phyloP scores from a whole-genome alignment of 176 grass and related monocot genomes.

The Oryza coarctata region DNA sequence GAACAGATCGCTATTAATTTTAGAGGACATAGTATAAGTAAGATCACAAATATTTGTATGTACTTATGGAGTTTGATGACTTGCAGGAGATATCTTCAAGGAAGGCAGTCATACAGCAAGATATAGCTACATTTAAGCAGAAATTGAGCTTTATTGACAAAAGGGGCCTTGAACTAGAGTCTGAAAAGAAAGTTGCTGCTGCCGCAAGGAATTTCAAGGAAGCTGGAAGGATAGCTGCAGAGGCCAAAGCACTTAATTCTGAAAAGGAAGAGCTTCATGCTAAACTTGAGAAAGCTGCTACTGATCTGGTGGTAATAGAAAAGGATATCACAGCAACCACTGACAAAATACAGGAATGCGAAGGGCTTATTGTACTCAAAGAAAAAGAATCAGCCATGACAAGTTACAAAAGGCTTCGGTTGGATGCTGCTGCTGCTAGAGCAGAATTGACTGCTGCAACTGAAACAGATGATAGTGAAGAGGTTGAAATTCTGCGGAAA shows the following conservation, averaged over 20 bases:
- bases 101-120: conserved; percentile 69
- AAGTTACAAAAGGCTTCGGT: conserved; percentile 73
- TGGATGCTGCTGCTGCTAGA: conserved; percentile 74
- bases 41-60: conserved; percentile 5
- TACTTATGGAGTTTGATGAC: conserved; percentile 33
- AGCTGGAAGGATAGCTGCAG: conserved; percentile 81
- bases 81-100: conserved; percentile 80
- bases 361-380: conserved; percentile 72
- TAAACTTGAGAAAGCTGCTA: conserved; percentile 64
- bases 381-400: conserved; percentile 84
- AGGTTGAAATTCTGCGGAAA: conserved; percentile 61
- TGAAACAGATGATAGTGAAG: conserved; percentile 67
- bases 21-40: conserved; percentile 15
- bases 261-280: conserved; percentile 80
- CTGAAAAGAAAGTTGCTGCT: conserved; percentile 96
- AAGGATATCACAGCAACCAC: conserved; percentile 62
- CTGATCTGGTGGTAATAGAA: conserved; percentile 68
- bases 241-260: conserved; percentile 75
- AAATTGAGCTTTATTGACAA: conserved; percentile 84
- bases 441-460: conserved; percentile 82
- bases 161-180: conserved; percentile 80
- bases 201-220: conserved; percentile 95
- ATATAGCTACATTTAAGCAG: conserved; percentile 75
- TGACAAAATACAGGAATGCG: conserved; percentile 68
- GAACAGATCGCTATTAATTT: conserved; percentile 9